Percentiles rank a stretch among this genome's conserved stretches.
Conservation (phyloP, 148 eudicot genomes). For the Vaccinium macrocarpon region DNA sequence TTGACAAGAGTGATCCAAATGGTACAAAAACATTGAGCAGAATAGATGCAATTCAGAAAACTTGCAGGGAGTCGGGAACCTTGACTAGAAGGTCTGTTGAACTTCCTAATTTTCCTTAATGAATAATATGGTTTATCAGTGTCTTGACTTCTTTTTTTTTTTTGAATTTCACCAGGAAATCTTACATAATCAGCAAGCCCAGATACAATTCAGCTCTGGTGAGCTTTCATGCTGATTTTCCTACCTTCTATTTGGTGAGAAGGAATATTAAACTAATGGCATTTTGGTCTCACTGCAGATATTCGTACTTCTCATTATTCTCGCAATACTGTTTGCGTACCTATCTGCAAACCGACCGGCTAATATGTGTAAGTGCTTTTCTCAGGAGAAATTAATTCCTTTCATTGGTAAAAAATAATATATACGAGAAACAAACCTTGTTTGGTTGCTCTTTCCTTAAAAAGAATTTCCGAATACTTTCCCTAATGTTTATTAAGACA, state of each 20-base stretch:
- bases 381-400: not conserved
- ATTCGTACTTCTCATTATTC: slow-evolving; percentile 43
- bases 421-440: not conserved
- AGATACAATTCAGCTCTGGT: slow-evolving; percentile 35
- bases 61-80: slow-evolving; percentile 69
- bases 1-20: slow-evolving; percentile 70
- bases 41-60: slow-evolving; percentile 62
- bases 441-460: not conserved
- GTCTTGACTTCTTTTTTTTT: not conserved
- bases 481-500: not conserved
- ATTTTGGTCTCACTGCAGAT: slow-evolving; percentile 42
- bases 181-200: slow-evolving; percentile 47
- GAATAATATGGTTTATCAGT: not conserved
- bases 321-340: slow-evolving; percentile 37
- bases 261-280: slow-evolving; percentile 9
- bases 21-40: slow-evolving; percentile 43
- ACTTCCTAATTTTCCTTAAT: not conserved
- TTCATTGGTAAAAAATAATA: not conserved
- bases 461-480: not conserved
- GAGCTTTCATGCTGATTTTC: not conserved
- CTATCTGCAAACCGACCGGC: not conserved
- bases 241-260: not conserved
- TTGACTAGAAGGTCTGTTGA: not conserved
- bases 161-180: slow-evolving; percentile 40
- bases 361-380: not conserved